A percentile compares a stretch with the other conserved stretches of the same genome.
Evolutionary conservation across 1,284 basidiomycete genomes (phyloP).

Genomic region (Ustilago nuda): DNA sequence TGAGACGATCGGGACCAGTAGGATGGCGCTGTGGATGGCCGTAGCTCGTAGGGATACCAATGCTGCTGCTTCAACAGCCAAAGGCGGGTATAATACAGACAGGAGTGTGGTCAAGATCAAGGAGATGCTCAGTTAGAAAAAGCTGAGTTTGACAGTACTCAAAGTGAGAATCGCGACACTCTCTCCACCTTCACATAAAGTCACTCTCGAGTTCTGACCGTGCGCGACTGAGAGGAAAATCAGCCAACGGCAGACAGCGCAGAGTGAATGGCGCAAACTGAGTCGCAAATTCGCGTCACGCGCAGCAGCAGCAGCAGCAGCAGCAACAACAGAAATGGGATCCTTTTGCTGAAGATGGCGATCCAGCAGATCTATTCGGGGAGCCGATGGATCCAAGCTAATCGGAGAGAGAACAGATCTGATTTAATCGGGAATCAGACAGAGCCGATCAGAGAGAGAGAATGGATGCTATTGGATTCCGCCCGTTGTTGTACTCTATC

Average conservation of each 20-base stretch:
- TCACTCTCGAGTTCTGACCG: not conserved
- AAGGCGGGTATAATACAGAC: slow-evolving; percentile 6
- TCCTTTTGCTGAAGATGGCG: too few relatives aligned
- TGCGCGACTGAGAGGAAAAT: slow-evolving; percentile 1
- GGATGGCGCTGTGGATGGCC: not conserved
- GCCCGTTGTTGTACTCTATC: too few relatives aligned
- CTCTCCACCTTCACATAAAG: slow-evolving; percentile 2
- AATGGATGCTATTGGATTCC: too few relatives aligned
- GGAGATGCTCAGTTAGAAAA: not conserved
- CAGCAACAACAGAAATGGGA: too few relatives aligned
- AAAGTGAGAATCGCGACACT: slow-evolving; percentile 3
- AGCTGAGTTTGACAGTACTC: slow-evolving; percentile 2
- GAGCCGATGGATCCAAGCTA: too few relatives aligned
- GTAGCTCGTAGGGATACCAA: not conserved
- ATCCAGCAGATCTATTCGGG: too few relatives aligned
- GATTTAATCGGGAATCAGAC: too few relatives aligned
- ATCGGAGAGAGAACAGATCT: too few relatives aligned
- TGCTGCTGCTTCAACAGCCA: not conserved
- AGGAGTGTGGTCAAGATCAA: slow-evolving; percentile 5
- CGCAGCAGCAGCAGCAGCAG: not conserved
- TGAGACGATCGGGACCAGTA: not conserved
- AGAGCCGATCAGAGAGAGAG: not conserved
- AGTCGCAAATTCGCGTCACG: not conserved
- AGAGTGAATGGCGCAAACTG: not conserved
- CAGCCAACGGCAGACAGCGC: not conserved